Percentiles rank a stretch among this genome's conserved stretches.
Evolutionary conservation across 1,284 basidiomycete genomes (phyloP).

Genomic region (Grifola frondosa): DNA sequence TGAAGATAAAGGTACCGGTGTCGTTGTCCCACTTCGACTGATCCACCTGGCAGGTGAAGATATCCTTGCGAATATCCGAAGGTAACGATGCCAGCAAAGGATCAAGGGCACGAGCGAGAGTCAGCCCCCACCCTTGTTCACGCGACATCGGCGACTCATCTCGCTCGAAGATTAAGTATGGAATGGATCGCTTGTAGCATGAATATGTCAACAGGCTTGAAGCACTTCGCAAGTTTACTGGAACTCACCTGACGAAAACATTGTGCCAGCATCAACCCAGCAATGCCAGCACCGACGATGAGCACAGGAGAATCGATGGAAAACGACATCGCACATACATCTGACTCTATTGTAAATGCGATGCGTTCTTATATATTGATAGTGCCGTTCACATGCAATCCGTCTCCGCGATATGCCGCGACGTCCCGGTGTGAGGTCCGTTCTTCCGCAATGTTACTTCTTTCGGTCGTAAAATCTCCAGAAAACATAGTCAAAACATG

Average conservation of each 20-base stretch:
- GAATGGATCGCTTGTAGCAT: neutral
- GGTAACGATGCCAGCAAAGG: neutral
- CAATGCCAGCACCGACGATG: neutral
- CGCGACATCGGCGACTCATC: neutral
- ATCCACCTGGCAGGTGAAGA: neutral
- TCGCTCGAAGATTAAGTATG: neutral
- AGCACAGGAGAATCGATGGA: neutral
- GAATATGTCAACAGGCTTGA: neutral
- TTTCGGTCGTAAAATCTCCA: too few species aligned
- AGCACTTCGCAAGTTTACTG: neutral
- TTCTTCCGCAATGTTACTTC: too few species aligned
- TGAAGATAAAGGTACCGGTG: neutral
- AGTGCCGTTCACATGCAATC: too few species aligned
- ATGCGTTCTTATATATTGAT: too few species aligned
- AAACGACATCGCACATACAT: neutral
- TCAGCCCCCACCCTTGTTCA: neutral
- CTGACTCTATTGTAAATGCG: too few species aligned
- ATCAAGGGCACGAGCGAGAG: neutral
- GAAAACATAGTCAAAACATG: too few species aligned
- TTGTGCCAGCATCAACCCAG: neutral
- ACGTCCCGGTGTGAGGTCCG: too few species aligned
- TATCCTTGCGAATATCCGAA: neutral
- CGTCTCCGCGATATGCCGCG: too few species aligned
- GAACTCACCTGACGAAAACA: neutral
- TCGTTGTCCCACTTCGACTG: neutral